Evolutionary conservation across 176 grass and related monocot genomes (phyloP).

Genomic region (Bonia amplexicaulis): DNA sequence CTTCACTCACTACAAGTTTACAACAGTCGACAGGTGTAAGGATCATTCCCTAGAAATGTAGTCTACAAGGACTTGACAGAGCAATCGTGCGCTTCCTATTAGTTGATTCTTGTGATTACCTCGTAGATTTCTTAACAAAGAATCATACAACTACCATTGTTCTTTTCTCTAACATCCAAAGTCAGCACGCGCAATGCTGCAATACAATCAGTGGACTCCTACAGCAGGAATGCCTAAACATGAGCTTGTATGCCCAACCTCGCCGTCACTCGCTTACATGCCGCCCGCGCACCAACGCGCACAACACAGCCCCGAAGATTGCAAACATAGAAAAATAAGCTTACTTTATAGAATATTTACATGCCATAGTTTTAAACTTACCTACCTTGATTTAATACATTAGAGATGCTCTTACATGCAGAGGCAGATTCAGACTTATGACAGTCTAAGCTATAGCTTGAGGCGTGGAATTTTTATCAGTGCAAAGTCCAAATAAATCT

Average conservation of each 20-base stretch:
- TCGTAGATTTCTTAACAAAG: background rate
- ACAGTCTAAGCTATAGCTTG: fast-evolving
- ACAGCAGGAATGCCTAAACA: background rate
- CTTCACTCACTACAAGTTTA: background rate
- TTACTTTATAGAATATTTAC: too few species aligned
- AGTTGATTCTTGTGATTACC: background rate
- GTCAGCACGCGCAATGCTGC: background rate
- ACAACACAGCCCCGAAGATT: background rate
- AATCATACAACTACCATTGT: background rate
- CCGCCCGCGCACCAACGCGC: background rate
- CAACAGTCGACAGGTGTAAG: background rate
- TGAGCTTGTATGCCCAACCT: background rate
- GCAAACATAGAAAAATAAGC: background rate
- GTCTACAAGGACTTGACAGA: background rate
- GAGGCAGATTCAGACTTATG: too few species aligned
- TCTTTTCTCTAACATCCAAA: background rate
- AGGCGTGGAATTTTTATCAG: too few species aligned
- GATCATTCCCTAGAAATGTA: background rate
- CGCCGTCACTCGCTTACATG: background rate
- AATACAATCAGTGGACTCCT: background rate
- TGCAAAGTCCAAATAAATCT: too few species aligned
- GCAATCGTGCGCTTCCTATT: background rate
- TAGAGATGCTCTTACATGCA: too few species aligned
- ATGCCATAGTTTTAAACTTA: too few species aligned
- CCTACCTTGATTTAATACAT: too few species aligned